Evolutionary conservation across 2,329 filamentous ascomycete genomes (phyloP).

Genomic region (Xylaria sp.): DNA sequence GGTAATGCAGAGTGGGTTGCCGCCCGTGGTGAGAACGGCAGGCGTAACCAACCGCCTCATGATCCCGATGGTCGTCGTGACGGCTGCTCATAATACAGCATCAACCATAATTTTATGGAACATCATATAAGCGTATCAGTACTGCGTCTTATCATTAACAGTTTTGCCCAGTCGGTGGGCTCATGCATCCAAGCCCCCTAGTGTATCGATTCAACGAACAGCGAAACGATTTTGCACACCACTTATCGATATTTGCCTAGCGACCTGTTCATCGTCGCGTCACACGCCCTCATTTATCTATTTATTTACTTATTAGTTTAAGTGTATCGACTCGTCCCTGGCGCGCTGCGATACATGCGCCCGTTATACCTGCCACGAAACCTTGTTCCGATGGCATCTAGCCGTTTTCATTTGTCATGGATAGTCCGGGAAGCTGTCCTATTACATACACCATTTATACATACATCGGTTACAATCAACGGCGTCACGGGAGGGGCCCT

Average conservation of each 20-base stretch:
- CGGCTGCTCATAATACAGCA: slow-evolving; percentile 31
- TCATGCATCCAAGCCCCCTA: background rate
- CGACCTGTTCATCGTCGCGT: slow-evolving; percentile 9
- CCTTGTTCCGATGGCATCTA: slow-evolving; percentile 31
- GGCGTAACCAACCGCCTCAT: slow-evolving; percentile 53
- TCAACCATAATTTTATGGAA: background rate
- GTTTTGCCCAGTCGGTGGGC: background rate
- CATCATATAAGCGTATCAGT: background rate
- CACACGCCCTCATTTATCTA: slow-evolving; percentile 22
- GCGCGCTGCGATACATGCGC: background rate
- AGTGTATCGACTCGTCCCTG: slow-evolving; percentile 1
- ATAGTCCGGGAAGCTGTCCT: background rate
- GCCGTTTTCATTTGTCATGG: slow-evolving; percentile 44
- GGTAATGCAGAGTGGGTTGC: slow-evolving; percentile 64
- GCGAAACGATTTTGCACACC: slow-evolving; percentile 11
- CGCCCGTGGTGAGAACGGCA: slow-evolving; percentile 58
- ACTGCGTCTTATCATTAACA: background rate
- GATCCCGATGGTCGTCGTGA: slow-evolving; percentile 58
- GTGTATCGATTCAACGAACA: slow-evolving; percentile 9
- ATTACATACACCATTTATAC: slow-evolving; percentile 35
- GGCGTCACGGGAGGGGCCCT: slow-evolving; percentile 41
- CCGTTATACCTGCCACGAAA: slow-evolving; percentile 33
- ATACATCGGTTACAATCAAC: slow-evolving; percentile 38
- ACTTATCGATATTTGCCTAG: background rate
- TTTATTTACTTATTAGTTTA: slow-evolving; percentile 34